Percentiles rank a stretch among this genome's conserved stretches.
Evolutionary conservation across 805 yeast species (phyloP).

Genomic region (Yarrowia divulgata): DNA sequence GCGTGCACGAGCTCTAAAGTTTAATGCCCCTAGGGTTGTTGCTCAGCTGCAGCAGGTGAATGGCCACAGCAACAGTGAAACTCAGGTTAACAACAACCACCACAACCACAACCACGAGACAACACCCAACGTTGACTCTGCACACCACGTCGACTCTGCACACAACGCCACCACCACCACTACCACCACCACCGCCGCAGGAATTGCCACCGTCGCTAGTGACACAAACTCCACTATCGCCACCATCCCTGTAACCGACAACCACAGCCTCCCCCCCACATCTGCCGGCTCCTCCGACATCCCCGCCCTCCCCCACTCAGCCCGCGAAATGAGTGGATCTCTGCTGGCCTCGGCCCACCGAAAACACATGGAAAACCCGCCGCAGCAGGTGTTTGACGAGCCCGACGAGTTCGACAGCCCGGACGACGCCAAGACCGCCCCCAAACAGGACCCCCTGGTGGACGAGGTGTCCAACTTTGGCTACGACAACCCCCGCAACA

Average conservation of each 20-base stretch:
- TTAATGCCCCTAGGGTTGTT: constrained; percentile 20
- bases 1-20: constrained; percentile 46
- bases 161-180: background rate
- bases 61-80: constrained; percentile 9
- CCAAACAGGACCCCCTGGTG: constrained; percentile 23
- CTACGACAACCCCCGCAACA: constrained; percentile 35
- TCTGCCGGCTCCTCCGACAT: background rate
- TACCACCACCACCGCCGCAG: background rate
- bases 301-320: constrained; percentile 17
- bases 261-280: background rate
- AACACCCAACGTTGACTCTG: background rate
- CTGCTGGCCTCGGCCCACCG: constrained; percentile 36
- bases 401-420: constrained; percentile 36
- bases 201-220: background rate
- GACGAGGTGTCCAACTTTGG: constrained; percentile 33
- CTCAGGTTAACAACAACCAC: background rate
- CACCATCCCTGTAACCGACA: background rate
- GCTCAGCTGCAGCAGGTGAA: constrained; percentile 13
- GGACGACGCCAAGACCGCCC: background rate
- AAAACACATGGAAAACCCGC: constrained; percentile 37
- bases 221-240: background rate
- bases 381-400: constrained; percentile 37
- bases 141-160: background rate
- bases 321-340: constrained; percentile 20
- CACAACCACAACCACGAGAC: background rate